A percentile compares a stretch with the other conserved stretches of the same genome.
These are phyloP conservation scores for Xerocomus minutiporus DNA, from an alignment of 1,284 basidiomycete genomes.

Conservation along the genomic window DNA sequence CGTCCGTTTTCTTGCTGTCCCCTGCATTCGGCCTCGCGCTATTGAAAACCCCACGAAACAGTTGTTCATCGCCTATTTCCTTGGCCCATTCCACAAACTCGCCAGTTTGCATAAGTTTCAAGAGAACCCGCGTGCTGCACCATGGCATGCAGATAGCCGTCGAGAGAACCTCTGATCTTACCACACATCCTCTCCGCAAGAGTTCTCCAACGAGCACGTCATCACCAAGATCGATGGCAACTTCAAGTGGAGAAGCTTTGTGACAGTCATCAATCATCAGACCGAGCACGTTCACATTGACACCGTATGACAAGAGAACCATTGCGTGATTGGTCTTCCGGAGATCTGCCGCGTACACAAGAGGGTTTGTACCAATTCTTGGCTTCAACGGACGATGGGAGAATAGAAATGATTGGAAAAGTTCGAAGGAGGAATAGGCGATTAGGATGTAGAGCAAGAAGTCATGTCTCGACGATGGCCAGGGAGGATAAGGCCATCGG, in stretches of 20 bases:
- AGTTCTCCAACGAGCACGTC: neutral
- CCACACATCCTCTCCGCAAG: neutral
- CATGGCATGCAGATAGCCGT: neutral
- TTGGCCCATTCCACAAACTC: slow-evolving; percentile 1
- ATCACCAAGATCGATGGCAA: neutral
- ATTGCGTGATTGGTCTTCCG: neutral
- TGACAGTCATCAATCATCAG: neutral
- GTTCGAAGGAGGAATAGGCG: neutral
- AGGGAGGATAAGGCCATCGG: neutral
- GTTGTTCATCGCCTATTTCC: neutral
- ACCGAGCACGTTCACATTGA: neutral
- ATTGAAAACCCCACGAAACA: neutral
- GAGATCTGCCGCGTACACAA: slow-evolving; percentile 1
- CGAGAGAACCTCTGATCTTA: neutral
- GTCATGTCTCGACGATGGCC: slow-evolving; percentile 1
- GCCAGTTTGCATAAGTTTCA: neutral
- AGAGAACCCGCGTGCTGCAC: neutral
- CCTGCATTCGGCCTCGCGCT: neutral
- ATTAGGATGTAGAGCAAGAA: neutral
- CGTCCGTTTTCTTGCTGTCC: neutral
- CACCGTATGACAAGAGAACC: neutral
- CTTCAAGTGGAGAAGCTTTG: neutral
- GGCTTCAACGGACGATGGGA: neutral
- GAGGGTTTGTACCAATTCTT: neutral
- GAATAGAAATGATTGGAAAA: neutral